phyloP scores from a whole-genome alignment of 345 rosid species.

The Anastatica hierochuntica region DNA sequence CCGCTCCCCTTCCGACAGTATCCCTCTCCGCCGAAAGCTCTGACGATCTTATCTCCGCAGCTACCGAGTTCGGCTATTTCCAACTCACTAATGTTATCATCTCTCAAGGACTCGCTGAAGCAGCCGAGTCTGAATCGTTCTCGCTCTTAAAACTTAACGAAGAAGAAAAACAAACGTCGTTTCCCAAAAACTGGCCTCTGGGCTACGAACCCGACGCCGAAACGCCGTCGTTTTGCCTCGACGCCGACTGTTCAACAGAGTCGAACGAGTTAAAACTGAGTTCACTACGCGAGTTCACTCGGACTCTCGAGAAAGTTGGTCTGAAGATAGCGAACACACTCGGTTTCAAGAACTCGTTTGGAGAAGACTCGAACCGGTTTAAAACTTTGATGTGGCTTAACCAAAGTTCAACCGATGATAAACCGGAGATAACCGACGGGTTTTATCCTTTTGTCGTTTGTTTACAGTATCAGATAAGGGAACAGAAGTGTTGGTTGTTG shows the following conservation, averaged over 20 bases:
- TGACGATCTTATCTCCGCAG: slow-evolving; percentile 28
- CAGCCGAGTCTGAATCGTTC: slow-evolving; percentile 48
- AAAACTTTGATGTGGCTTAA: slow-evolving; percentile 48
- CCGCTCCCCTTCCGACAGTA: slow-evolving; percentile 25
- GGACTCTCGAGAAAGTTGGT: slow-evolving; percentile 46
- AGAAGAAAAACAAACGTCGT: slow-evolving; percentile 33
- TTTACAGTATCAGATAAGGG: slow-evolving; percentile 55
- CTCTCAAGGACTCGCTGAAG: slow-evolving; percentile 40
- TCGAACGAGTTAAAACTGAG: slow-evolving; percentile 27
- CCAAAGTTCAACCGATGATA: slow-evolving; percentile 19
- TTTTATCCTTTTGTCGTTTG: slow-evolving; percentile 63
- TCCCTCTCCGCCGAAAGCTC: slow-evolving; percentile 26
- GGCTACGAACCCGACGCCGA: slow-evolving; percentile 40
- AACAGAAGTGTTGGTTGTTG: slow-evolving; percentile 32
- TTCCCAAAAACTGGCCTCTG: slow-evolving; percentile 65
- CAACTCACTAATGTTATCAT: slow-evolving; percentile 30
- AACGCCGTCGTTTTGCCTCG: slow-evolving; percentile 50
- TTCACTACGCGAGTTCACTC: slow-evolving; percentile 39
- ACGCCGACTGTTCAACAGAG: slow-evolving; percentile 29
- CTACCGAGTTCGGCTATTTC: slow-evolving; percentile 43
- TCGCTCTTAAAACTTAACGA: slow-evolving; percentile 40
- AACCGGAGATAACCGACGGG: slow-evolving; percentile 37
- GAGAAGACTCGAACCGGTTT: slow-evolving; percentile 39
- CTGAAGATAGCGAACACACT: slow-evolving; percentile 28
- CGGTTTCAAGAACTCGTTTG: slow-evolving; percentile 48